phyloP scores from a whole-genome alignment of 345 rosid species.

The Eucalyptus regnans region DNA sequence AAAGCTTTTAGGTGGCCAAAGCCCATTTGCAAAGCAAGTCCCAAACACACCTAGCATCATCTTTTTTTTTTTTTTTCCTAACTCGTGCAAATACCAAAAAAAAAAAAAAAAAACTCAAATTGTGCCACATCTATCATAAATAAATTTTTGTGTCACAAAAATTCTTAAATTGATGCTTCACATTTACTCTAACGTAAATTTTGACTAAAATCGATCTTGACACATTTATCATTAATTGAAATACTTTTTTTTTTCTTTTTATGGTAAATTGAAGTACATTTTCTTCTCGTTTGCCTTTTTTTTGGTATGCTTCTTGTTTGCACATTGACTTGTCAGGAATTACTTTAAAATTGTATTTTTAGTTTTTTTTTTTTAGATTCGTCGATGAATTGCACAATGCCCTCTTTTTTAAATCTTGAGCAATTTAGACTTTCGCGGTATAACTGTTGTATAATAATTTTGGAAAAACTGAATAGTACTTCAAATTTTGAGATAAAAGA shows the following conservation, averaged over 20 bases:
- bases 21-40: too few relatives aligned
- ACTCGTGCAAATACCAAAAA: accelerated
- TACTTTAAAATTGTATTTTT: not conserved
- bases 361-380: too few relatives aligned
- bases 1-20: too few relatives aligned
- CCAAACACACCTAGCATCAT: not conserved
- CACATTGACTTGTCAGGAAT: not conserved
- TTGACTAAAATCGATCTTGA: too few relatives aligned
- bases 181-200: not conserved
- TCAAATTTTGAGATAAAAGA: not conserved
- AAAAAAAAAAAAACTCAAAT: too few relatives aligned
- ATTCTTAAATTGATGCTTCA: accelerated
- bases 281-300: too few relatives aligned
- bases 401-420: accelerated
- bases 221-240: too few relatives aligned
- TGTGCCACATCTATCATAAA: not conserved
- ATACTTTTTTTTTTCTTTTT: too few relatives aligned
- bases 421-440: accelerated
- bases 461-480: not conserved
- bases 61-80: too few relatives aligned
- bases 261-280: not conserved
- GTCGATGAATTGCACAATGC: not conserved
- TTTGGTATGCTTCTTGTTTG: not conserved
- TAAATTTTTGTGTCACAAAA: too few relatives aligned
- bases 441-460: not conserved